Evolutionary conservation across 2,329 filamentous ascomycete genomes (phyloP), one percentile per base, ranked within the genome.

Genomic region (Trichoderma harzianum): DNA sequence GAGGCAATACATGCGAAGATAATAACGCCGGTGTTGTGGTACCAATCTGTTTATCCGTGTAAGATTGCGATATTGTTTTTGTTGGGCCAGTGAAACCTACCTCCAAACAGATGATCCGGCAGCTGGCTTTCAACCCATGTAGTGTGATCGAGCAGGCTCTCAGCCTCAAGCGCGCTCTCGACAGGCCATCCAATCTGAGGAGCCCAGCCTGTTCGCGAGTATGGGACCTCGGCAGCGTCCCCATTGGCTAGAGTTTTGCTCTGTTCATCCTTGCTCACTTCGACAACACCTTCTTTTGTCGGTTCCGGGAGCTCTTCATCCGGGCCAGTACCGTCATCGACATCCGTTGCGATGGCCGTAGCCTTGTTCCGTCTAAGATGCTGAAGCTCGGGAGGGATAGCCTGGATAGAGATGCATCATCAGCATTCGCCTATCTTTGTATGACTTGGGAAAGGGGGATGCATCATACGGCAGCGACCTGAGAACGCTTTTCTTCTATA

Each of bases 21-120:
- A 79, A 99, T 98, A 73, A 99, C 85, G n/a, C 86, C 96, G 3
- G 95, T 91, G 81, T 99, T 99, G 82, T 99, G 95, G 81, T 98
- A 99, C 96, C 96, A 99, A 80, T 98, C 94, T 93, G 65, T n/a
- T 58, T 26, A 58, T 51, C 28, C 21, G n/a, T 43, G 66, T 69
- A 32, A 69, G 66, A 51, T 21, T 11, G 24, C 21, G 30, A 18
- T 14, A 28, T 36, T 26, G 57, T 53, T 61, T 62, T 43, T 62
- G 30, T 53, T 53, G 36, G 34, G 21, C 21, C 18, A 4, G 47
- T 47, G 51, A 62, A 60, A 76, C 87, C 76, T 83, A 93, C 92
- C 93, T 79, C 96, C 96, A 80, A 93, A 99, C 81, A 97, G 93
- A 79, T 93, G 93, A 79, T 98, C 95, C 55, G 95, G 90, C 43